phyloP scores from a whole-genome alignment of 805 yeast genomes.

The Starmerella apicola region DNA sequence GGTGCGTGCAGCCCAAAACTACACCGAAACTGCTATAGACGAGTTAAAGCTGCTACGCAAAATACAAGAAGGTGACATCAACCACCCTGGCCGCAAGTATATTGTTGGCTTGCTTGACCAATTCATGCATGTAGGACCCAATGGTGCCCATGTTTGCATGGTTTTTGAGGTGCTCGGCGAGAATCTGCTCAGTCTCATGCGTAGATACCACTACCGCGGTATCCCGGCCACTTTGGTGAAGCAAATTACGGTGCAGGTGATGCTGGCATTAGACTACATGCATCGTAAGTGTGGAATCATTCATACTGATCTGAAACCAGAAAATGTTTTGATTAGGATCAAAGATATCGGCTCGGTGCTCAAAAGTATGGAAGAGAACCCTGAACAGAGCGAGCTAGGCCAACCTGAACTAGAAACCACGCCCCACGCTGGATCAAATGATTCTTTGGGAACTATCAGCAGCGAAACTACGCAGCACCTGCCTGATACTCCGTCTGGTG shows the following conservation, averaged over 20 bases:
- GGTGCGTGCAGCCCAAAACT: constrained; percentile 80
- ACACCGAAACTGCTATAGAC: constrained; percentile 88
- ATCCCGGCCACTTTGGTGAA: constrained; percentile 67
- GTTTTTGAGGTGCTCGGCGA: constrained; percentile 96
- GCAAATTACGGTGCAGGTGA: constrained; percentile 67
- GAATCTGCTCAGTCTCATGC: constrained; percentile 70
- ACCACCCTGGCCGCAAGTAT: constrained; percentile 71
- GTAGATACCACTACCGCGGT: constrained; percentile 64
- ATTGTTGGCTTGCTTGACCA: constrained; percentile 72
- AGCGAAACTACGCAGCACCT: too few species aligned
- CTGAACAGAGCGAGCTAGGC: too few species aligned
- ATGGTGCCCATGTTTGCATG: constrained; percentile 92
- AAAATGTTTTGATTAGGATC: constrained; percentile 64
- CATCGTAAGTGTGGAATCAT: constrained; percentile 64
- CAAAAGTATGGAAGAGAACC: too few species aligned
- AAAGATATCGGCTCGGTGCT: constrained; percentile 85
- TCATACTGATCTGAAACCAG: constrained; percentile 65
- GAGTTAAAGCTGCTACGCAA: constrained; percentile 71
- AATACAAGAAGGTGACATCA: constrained; percentile 45
- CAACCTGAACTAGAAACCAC: too few species aligned
- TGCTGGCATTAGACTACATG: constrained; percentile 58
- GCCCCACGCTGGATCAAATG: too few species aligned
- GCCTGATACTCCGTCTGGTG: too few species aligned
- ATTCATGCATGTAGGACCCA: constrained; percentile 76
- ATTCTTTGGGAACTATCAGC: too few species aligned